Base-by-base conservation (phyloP, 2,329 filamentous ascomycete genomes). In the Sporothrix pallida region DNA sequence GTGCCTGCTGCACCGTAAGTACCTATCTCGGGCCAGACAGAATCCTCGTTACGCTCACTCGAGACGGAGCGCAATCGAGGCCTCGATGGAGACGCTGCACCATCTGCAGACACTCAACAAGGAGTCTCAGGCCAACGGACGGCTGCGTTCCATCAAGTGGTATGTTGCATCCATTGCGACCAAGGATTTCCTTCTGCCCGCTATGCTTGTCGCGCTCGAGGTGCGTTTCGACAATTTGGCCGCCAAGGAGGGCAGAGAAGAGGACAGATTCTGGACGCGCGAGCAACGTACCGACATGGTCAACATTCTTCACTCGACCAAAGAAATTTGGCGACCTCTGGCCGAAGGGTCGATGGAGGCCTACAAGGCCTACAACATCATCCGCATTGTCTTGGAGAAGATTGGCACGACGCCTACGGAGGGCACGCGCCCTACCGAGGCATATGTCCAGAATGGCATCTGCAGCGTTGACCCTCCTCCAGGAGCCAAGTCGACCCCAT, bases 1-100 rank as follows among this genome's bases (percentile, higher is more conserved):
- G 78, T 97, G 94, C 78, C 88, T 97, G 26, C 87, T 99, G 54
- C 96, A 99, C 81, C 89, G 94, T 70, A 94, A 94, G 76, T 98
- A 96, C 80, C 87, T 97, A 74, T 86, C 89, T n/a, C 89, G 91
- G 74, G 93, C 94, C 5, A 87, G 92, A 67, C 89, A 92, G 74
- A 96, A 95, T 78, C 86, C 92, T 10, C 88, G 94, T 9, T 98
- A 97, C 79, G 89, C 90, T 9, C 93, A 96, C 79, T 97, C 94
- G 2, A 89, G 95, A 44, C 90, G 91, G 56, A 92, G 91, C 26
- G 96, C 94, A 76, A 91, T 98, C 56, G 94, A 97, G 78, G 93
- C 95, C 1, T 93, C 94, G 0, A 87, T 98, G 86, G 91, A 92
- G 76, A 90, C 97, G 67, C 86, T 99, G 56, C 86, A 88, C 31